Percentiles rank a stretch among this genome's conserved stretches.
Conservation (phyloP, 2,329 filamentous ascomycete species). For the Alternaria longipes region DNA sequence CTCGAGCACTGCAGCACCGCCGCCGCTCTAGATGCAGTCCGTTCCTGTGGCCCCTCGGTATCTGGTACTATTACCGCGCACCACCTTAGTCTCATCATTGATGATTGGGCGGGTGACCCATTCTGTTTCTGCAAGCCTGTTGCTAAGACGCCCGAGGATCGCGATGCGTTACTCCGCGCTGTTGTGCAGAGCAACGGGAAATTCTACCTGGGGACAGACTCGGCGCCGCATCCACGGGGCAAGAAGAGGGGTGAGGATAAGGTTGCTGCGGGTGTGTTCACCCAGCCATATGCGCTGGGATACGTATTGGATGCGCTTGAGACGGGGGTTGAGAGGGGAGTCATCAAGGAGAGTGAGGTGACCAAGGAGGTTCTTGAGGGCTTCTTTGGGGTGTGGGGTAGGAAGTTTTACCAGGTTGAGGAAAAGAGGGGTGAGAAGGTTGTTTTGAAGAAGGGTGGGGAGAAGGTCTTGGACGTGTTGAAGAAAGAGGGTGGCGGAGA, state of each 20-base stretch:
- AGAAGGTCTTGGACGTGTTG: conserved; percentile 64
- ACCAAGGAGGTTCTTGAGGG: conserved; percentile 64
- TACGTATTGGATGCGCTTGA: conserved; percentile 73
- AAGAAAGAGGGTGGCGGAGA: conserved; percentile 58
- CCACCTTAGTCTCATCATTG: conserved; percentile 81
- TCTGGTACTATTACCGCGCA: conserved; percentile 86
- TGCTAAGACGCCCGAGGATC: conserved; percentile 71
- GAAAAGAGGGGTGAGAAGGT: conserved; percentile 60
- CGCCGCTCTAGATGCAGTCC: conserved; percentile 80
- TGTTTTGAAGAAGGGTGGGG: conserved; percentile 64
- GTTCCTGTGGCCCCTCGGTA: conserved; percentile 78
- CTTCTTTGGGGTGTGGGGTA: conserved; percentile 66
- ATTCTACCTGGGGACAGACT: conserved; percentile 79
- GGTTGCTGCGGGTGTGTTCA: conserved; percentile 78
- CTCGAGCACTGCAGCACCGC: conserved; percentile 90
- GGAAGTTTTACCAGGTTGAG: conserved; percentile 66
- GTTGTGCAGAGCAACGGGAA: conserved; percentile 64
- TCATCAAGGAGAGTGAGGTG: conserved; percentile 64
- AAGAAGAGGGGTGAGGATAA: conserved; percentile 66
- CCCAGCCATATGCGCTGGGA: conserved; percentile 74
- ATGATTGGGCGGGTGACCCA: conserved; percentile 74
- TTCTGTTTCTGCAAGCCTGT: conserved; percentile 83
- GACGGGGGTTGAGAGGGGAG: conserved; percentile 65
- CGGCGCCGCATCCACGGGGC: conserved; percentile 72
- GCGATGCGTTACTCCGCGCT: conserved; percentile 75